Evolutionary conservation across 768 basidiomycete genomes (phyloP).

Genomic region (Phylloporus sp.): DNA sequence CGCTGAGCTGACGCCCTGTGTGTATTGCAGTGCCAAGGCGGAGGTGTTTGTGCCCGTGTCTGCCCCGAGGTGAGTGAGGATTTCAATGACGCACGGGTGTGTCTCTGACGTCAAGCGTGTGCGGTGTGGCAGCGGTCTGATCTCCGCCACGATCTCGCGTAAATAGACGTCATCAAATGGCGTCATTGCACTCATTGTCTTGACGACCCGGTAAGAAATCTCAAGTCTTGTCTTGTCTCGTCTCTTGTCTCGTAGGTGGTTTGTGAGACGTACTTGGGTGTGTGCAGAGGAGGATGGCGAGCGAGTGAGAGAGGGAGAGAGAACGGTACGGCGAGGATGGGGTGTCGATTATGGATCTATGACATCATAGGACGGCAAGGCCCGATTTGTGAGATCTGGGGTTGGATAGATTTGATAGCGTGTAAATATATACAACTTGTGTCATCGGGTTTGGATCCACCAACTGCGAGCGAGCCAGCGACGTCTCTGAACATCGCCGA

Average conservation of each 20-base stretch:
- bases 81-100: constrained; percentile 23
- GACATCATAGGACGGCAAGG: constrained; percentile 29
- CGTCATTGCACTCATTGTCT: constrained; percentile 31
- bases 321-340: not conserved
- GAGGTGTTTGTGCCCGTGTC: constrained; percentile 86
- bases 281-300: not conserved
- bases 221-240: not conserved
- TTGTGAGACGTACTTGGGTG: not conserved
- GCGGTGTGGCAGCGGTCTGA: constrained; percentile 45
- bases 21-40: constrained; percentile 58
- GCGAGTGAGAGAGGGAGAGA: too few relatives aligned
- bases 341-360: constrained; percentile 8
- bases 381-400: constrained; percentile 35
- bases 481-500: constrained; percentile 17
- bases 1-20: constrained; percentile 15
- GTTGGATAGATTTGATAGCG: constrained; percentile 22
- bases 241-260: not conserved
- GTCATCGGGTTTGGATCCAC: constrained; percentile 30
- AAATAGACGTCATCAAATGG: constrained; percentile 31
- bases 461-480: constrained; percentile 16
- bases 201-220: constrained; percentile 26
- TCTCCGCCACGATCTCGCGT: constrained; percentile 54
- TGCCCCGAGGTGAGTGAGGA: constrained; percentile 67
- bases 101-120: constrained; percentile 27
- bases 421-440: constrained; percentile 38